phyloP scores from a whole-genome alignment of 805 yeast genomes.

The Wickerhamiella qilinensis region DNA sequence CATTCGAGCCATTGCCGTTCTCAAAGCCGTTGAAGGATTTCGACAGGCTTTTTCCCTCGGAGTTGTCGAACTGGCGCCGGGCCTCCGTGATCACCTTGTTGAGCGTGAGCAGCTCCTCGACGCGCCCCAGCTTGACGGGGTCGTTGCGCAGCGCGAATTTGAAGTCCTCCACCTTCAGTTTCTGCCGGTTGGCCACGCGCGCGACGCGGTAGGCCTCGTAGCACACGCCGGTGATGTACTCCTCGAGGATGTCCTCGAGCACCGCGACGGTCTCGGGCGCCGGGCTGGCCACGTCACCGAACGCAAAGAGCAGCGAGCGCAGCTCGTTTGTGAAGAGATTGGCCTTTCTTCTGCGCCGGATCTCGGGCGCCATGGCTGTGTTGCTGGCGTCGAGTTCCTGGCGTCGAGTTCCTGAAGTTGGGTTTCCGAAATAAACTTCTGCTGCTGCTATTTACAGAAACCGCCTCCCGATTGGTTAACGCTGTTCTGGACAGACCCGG shows the following conservation, averaged over 20 bases:
- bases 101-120: constrained; percentile 43
- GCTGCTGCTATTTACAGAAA: too few species aligned
- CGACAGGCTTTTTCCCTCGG: constrained; percentile 34
- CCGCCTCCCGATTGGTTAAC: too few species aligned
- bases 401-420: background rate
- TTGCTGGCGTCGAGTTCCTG: background rate
- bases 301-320: constrained; percentile 48
- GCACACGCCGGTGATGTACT: constrained; percentile 46
- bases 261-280: constrained; percentile 47
- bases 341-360: constrained; percentile 2
- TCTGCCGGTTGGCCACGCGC: constrained; percentile 36
- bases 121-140: constrained; percentile 50
- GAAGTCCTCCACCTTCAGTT: constrained; percentile 57
- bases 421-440: background rate
- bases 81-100: constrained; percentile 51
- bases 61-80: constrained; percentile 47
- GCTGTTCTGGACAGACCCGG: too few species aligned
- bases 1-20: background rate
- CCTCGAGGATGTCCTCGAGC: constrained; percentile 50
- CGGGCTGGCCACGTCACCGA: constrained; percentile 58
- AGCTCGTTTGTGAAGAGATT: constrained; percentile 28
- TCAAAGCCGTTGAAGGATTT: too few species aligned
- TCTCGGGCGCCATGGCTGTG: background rate
- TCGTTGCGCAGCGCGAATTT: constrained; percentile 54
- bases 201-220: constrained; percentile 37